A percentile compares a stretch with the other conserved stretches of the same genome.
Conservation (phyloP, 2,329 filamentous ascomycete genomes). For the Blastomyces parvus region DNA sequence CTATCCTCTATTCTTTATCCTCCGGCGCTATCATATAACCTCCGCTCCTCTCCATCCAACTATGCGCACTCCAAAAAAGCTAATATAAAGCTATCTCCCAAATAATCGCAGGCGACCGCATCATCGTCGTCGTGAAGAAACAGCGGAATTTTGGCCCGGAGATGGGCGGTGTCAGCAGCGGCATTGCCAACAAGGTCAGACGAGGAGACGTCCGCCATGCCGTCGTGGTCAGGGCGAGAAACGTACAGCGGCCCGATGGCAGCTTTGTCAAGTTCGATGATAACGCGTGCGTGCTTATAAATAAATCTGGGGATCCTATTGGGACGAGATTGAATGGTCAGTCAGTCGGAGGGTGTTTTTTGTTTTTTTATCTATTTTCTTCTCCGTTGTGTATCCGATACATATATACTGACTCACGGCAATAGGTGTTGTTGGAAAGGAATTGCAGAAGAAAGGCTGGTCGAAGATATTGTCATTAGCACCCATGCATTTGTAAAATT, state of each 20-base stretch:
- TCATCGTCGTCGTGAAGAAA: constrained; percentile 96
- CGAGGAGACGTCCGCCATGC: constrained; percentile 94
- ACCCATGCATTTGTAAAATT: constrained; percentile 61
- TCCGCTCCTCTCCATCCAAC: neutral
- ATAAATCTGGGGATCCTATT: constrained; percentile 92
- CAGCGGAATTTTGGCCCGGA: constrained; percentile 69
- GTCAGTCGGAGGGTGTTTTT: constrained; percentile 26
- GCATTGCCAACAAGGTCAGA: constrained; percentile 84
- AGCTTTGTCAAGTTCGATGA: constrained; percentile 90
- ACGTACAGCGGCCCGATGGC: constrained; percentile 79
- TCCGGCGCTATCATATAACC: neutral
- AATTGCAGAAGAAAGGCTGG: constrained; percentile 89
- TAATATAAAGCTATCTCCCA: neutral
- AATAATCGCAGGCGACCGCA: constrained; percentile 65
- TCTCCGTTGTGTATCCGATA: no score
- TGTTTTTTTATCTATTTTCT: neutral
- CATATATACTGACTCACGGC: constrained; percentile 12
- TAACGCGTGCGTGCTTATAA: constrained; percentile 95
- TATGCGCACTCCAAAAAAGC: neutral
- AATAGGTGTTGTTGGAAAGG: constrained; percentile 70
- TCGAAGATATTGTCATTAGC: constrained; percentile 96
- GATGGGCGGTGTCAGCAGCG: constrained; percentile 59
- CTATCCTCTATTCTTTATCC: neutral
- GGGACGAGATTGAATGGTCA: constrained; percentile 77
- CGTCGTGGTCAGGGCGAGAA: constrained; percentile 82